Percentiles rank a stretch among this genome's conserved stretches.
Evolutionary conservation across 371 early-diverging fungal species (phyloP).

Genomic region (Rhizomucor miehei): DNA sequence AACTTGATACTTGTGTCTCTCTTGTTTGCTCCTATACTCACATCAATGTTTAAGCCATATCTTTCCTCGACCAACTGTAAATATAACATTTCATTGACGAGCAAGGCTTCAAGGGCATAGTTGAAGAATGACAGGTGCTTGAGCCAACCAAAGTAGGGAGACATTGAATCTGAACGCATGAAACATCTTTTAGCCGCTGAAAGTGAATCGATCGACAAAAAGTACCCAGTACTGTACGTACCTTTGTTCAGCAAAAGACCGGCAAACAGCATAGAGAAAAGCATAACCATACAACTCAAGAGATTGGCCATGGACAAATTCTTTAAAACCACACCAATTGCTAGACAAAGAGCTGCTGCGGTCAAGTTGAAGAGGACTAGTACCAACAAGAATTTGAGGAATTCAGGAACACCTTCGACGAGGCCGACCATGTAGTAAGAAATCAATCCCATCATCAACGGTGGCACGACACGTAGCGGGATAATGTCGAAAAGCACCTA

Average conservation of each 20-base stretch:
- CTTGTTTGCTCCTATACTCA: constrained; percentile 18
- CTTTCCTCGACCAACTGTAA: constrained; percentile 78
- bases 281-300: constrained; percentile 73
- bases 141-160: constrained; percentile 72
- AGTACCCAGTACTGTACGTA: constrained; percentile 11
- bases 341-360: constrained; percentile 76
- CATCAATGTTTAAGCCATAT: constrained; percentile 79
- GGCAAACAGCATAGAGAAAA: constrained; percentile 90
- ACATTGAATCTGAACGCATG: constrained; percentile 61
- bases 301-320: constrained; percentile 82
- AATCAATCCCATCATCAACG: constrained; percentile 82
- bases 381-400: constrained; percentile 80
- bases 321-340: constrained; percentile 72
- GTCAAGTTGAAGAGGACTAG: constrained; percentile 86
- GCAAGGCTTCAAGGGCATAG: constrained; percentile 84
- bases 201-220: not conserved
- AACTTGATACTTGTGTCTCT: not conserved
- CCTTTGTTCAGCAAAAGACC: constrained; percentile 86
- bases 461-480: constrained; percentile 86
- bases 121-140: constrained; percentile 85
- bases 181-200: not conserved
- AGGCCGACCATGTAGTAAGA: constrained; percentile 89
- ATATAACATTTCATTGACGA: constrained; percentile 83
- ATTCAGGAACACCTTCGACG: constrained; percentile 61
- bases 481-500: constrained; percentile 77